phyloP scores from a whole-genome alignment of 2,329 filamentous ascomycete species.

The Diplodia corticola region DNA sequence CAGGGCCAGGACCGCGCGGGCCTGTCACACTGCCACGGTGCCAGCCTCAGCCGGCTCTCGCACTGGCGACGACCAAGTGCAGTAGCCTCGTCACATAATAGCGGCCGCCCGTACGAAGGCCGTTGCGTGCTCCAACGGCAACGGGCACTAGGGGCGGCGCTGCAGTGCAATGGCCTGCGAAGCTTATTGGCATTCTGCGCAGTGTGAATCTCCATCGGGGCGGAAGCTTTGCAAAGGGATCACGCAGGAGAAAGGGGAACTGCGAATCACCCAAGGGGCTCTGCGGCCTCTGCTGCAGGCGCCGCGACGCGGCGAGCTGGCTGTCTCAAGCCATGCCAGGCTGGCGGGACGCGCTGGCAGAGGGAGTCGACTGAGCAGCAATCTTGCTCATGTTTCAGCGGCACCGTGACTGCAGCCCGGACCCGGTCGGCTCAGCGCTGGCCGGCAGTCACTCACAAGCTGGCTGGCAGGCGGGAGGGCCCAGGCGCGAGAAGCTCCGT shows the following conservation, averaged over 20 bases:
- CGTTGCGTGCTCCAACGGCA: conserved; percentile 21
- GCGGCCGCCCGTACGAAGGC: background rate
- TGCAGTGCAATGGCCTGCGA: background rate
- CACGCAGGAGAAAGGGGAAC: conserved; percentile 14
- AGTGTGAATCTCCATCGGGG: background rate
- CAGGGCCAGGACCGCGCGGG: background rate
- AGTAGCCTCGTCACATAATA: too few species aligned
- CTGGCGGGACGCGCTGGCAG: background rate
- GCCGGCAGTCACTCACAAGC: background rate
- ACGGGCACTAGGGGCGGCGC: conserved; percentile 2
- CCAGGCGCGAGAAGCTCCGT: background rate
- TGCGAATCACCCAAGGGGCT: background rate
- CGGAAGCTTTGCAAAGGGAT: conserved; percentile 7
- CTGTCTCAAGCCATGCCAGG: background rate
- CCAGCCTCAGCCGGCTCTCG: too few species aligned
- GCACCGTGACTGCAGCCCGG: background rate
- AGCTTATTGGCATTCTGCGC: background rate
- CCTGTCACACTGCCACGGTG: conserved; percentile 1
- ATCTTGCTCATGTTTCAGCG: background rate
- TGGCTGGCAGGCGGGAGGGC: background rate
- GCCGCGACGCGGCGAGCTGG: background rate
- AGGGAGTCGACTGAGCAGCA: background rate
- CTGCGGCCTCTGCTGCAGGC: background rate
- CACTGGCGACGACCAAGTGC: too few species aligned
- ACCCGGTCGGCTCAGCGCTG: too few species aligned